These are phyloP conservation scores for Ascochyta pisi DNA, from an alignment of 2,329 filamentous ascomycete species.

Conservation along the genomic window DNA sequence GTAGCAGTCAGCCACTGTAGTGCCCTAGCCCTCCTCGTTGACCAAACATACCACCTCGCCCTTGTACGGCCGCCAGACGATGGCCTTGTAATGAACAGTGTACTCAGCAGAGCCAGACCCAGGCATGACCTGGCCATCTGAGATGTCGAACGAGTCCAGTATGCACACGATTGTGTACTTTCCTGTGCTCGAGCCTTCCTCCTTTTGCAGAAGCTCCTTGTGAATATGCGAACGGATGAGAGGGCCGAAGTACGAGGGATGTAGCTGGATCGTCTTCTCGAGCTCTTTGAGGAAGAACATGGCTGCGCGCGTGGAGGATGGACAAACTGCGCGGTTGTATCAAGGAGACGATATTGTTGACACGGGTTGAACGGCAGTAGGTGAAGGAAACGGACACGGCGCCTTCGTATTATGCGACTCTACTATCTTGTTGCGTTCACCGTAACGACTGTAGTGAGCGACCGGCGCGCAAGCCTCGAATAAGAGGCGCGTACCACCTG, in stretches of 20 bases:
- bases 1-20: conserved; percentile 30
- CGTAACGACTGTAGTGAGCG: conserved; percentile 28
- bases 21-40: background rate
- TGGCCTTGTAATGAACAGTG: conserved; percentile 91
- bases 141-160: conserved; percentile 95
- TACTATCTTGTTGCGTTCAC: conserved; percentile 34
- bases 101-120: conserved; percentile 93
- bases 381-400: conserved; percentile 16
- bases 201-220: conserved; percentile 86
- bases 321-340: conserved; percentile 13
- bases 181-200: conserved; percentile 93
- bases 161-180: conserved; percentile 98
- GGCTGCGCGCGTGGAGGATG: conserved; percentile 35
- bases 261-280: conserved; percentile 91
- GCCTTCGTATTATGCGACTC: conserved; percentile 33
- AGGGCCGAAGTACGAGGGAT: conserved; percentile 95
- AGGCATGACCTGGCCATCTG: conserved; percentile 88
- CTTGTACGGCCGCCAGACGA: conserved; percentile 97
- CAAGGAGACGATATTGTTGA: conserved; percentile 19
- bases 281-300: conserved; percentile 99
- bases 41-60: conserved; percentile 83
- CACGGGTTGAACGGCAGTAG: conserved; percentile 22
- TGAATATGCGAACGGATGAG: conserved; percentile 93
- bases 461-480: conserved; percentile 31
- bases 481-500: conserved; percentile 40